Conservation (phyloP, 257 asterid genomes). For the Penstemon eatonii region DNA sequence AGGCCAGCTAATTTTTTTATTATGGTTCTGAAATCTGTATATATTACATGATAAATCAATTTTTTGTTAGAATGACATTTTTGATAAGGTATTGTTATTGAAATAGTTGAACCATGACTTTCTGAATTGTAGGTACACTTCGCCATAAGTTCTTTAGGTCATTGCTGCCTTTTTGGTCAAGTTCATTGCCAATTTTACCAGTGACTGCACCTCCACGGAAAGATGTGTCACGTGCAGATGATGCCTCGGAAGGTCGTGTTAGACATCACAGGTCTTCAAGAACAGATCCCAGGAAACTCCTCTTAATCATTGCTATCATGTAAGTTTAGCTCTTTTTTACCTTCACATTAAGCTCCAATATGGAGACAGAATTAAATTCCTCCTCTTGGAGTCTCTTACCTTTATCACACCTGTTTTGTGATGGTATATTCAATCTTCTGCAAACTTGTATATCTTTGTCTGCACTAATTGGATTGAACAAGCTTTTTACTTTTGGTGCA, state of each 20-base stretch:
- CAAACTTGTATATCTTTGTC: neutral
- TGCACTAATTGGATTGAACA: neutral
- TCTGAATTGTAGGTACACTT: slow-evolving; percentile 58
- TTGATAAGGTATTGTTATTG: neutral
- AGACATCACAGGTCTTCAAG: slow-evolving; percentile 74
- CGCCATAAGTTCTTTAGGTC: slow-evolving; percentile 80
- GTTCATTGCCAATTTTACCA: slow-evolving; percentile 82
- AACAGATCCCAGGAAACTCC: slow-evolving; percentile 95
- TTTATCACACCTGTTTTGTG: no score
- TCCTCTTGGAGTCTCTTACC: neutral
- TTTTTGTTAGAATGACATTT: slow-evolving; percentile 12
- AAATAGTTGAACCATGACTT: slow-evolving; percentile 7
- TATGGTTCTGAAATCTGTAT: neutral
- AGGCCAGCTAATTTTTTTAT: neutral
- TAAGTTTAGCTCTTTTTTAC: slow-evolving; percentile 28
- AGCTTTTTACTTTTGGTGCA: slow-evolving; percentile 30
- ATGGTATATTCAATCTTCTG: no score
- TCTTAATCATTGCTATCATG: slow-evolving; percentile 80
- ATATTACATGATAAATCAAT: neutral
- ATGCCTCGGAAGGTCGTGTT: slow-evolving; percentile 64
- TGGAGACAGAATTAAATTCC: neutral
- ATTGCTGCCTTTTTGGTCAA: slow-evolving; percentile 93
- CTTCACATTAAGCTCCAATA: neutral
- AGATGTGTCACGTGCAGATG: slow-evolving; percentile 66
- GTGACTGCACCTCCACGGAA: slow-evolving; percentile 88